Evolutionary conservation across 495 filamentous ascomycete species (phyloP).

Genomic region (Aspergillus leporis): DNA sequence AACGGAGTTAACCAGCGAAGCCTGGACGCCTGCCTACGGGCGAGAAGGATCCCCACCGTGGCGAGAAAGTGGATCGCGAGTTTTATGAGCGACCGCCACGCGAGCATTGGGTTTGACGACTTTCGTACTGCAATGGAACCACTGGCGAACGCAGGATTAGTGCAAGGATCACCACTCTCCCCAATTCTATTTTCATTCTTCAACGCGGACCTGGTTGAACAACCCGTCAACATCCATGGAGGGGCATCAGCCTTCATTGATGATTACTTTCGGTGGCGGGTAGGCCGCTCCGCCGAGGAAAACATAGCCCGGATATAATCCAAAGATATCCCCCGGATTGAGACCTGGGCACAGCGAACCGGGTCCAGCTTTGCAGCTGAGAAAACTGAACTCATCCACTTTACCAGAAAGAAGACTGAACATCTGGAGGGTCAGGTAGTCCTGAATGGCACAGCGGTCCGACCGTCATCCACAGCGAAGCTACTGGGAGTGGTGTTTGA

Average conservation of each 20-base stretch:
- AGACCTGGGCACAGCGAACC: conserved; percentile 18
- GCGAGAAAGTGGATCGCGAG: conserved; percentile 25
- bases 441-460: conserved; percentile 15
- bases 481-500: conserved; percentile 28
- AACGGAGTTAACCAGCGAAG: conserved; percentile 28
- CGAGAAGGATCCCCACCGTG: conserved; percentile 21
- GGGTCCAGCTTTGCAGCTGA: conserved; percentile 24
- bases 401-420: conserved; percentile 19
- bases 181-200: conserved; percentile 32
- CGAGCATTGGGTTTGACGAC: conserved; percentile 29
- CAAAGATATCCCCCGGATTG: conserved; percentile 24
- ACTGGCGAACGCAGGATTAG: conserved; percentile 26
- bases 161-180: conserved; percentile 28
- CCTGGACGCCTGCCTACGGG: conserved; percentile 21
- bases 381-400: conserved; percentile 30
- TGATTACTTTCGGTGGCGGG: conserved; percentile 25
- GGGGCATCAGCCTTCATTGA: conserved; percentile 29
- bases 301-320: conserved; percentile 21
- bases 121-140: conserved; percentile 12
- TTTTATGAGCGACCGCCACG: conserved; percentile 25
- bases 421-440: conserved; percentile 14
- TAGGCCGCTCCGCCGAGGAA: conserved; percentile 17
- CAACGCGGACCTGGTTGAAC: conserved; percentile 28
- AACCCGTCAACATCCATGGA: conserved; percentile 19
- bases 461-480: conserved; percentile 20